Conservation (phyloP, 768 basidiomycete genomes). For the Amanita rimosa region DNA sequence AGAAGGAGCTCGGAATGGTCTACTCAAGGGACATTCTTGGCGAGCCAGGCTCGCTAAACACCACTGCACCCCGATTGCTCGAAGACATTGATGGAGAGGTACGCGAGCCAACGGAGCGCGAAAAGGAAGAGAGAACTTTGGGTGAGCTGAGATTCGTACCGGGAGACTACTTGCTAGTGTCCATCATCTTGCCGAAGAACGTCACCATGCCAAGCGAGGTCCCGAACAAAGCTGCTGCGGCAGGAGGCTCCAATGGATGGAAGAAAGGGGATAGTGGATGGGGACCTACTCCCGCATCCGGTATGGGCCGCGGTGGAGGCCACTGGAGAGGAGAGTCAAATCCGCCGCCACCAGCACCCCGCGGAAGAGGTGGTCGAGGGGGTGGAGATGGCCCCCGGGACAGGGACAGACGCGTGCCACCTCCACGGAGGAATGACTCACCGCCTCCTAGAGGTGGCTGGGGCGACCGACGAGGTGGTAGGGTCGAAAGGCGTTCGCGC, state of each 20-base stretch:
- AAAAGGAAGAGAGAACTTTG: conserved; percentile 58
- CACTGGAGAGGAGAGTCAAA: conserved; percentile 71
- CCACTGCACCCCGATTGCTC: conserved; percentile 48
- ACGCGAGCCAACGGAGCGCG: conserved; percentile 30
- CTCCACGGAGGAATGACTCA: conserved; percentile 33
- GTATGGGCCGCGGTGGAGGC: conserved; percentile 35
- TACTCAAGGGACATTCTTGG: conserved; percentile 80
- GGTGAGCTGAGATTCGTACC: conserved; percentile 75
- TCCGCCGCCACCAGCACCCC: conserved; percentile 27
- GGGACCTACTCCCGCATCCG: conserved; percentile 20
- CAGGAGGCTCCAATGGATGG: conserved; percentile 16
- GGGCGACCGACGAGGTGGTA: conserved; percentile 26
- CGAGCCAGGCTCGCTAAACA: conserved; percentile 54
- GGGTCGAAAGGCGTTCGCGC: conserved; percentile 26
- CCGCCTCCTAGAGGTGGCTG: conserved; percentile 36
- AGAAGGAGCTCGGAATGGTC: conserved; percentile 74
- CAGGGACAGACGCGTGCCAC: conserved; percentile 34
- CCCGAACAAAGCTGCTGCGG: conserved; percentile 33
- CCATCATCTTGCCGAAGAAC: conserved; percentile 68
- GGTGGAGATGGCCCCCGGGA: conserved; percentile 22
- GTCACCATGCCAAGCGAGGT: conserved; percentile 39
- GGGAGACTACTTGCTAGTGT: conserved; percentile 67
- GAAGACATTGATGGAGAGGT: conserved; percentile 31
- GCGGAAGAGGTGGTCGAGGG: conserved; percentile 32
- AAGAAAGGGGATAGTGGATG: conserved; percentile 21